Conservation (phyloP, 2,329 filamentous ascomycete genomes). For the Fusarium mangiferae region DNA sequence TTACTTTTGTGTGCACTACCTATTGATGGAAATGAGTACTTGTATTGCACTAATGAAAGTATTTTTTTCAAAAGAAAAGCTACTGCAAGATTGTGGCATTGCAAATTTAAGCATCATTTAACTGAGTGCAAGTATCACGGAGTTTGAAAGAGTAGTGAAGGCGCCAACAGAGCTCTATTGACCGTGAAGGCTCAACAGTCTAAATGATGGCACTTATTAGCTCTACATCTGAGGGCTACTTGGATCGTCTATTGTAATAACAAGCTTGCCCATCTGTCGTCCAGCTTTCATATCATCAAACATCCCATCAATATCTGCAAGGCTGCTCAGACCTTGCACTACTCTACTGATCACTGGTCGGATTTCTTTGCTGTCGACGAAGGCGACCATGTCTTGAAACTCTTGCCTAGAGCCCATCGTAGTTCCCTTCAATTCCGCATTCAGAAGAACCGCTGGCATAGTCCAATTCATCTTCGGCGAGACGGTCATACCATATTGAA, state of each 20-base stretch:
- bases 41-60: too few species aligned
- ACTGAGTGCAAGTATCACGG: too few species aligned
- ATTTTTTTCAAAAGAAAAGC: too few species aligned
- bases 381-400: not conserved
- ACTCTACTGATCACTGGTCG: not conserved
- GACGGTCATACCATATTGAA: not conserved
- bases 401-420: not conserved
- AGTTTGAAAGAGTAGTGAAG: too few species aligned
- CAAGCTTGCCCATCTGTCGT: not conserved
- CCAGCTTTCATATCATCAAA: not conserved
- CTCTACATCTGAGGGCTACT: not conserved
- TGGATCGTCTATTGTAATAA: not conserved
- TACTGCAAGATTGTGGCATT: too few species aligned
- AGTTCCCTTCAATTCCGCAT: not conserved
- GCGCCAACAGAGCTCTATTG: too few species aligned
- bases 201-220: not conserved
- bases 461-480: not conserved
- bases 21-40: too few species aligned
- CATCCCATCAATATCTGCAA: fast-evolving
- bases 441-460: not conserved
- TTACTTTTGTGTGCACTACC: too few species aligned
- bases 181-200: too few species aligned
- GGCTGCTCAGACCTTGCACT: not conserved
- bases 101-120: too few species aligned
- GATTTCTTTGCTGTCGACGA: not conserved